These are phyloP conservation scores for Arthroderma sp. DNA, from an alignment of 2,329 filamentous ascomycete species.

Conservation along the genomic window DNA sequence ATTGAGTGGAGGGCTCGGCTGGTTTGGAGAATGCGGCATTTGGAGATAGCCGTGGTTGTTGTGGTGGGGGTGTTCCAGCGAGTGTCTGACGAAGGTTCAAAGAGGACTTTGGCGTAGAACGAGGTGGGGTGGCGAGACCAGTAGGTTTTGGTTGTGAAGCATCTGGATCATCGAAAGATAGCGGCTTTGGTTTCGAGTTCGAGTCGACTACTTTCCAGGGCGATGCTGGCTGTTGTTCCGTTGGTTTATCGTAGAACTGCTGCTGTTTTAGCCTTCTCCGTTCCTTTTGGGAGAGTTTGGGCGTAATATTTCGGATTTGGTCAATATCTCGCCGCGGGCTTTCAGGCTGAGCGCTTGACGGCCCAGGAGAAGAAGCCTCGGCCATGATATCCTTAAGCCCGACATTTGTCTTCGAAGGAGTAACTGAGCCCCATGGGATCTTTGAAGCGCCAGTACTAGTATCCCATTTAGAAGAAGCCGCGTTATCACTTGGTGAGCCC, in stretches of 20 bases:
- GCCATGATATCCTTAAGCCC: conserved; percentile 67
- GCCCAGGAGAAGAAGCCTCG: conserved; percentile 39
- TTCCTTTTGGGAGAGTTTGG: conserved; percentile 80
- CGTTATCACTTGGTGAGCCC: conserved; percentile 9
- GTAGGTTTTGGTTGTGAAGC: conserved; percentile 6
- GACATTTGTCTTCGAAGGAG: conserved; percentile 48
- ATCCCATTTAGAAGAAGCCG: background rate
- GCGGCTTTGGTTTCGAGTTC: conserved; percentile 15
- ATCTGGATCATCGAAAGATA: conserved; percentile 1
- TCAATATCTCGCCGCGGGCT: conserved; percentile 35
- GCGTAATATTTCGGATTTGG: conserved; percentile 24
- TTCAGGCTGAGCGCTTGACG: conserved; percentile 41
- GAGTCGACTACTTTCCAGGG: conserved; percentile 54
- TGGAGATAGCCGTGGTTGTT: background rate
- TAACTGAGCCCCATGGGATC: conserved; percentile 40
- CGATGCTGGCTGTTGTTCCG: conserved; percentile 21
- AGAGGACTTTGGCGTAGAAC: conserved; percentile 30
- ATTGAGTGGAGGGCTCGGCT: background rate
- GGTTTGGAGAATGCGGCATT: background rate
- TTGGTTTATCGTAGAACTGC: conserved; percentile 36
- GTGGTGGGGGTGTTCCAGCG: conserved; percentile 29
- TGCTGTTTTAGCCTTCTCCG: conserved; percentile 69
- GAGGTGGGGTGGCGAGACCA: background rate
- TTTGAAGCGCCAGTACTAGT: conserved; percentile 11
- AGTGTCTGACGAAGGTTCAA: conserved; percentile 51